A percentile compares a stretch with the other conserved stretches of the same genome.
Conservation (phyloP, 108 stramenopile genomes). For the Cyclotella sp. region DNA sequence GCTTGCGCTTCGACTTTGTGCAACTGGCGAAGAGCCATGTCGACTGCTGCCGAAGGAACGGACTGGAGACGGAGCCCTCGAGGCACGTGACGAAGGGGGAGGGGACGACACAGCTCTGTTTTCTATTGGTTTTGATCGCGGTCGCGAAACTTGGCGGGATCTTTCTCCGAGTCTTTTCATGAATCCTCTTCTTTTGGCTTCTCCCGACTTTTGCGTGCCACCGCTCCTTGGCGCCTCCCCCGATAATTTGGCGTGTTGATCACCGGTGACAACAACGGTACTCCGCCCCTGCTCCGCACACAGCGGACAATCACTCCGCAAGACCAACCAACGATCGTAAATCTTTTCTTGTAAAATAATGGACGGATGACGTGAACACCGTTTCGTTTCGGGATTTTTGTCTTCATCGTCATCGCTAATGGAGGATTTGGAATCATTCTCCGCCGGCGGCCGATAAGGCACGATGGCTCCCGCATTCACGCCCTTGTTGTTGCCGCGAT, state of each 20-base stretch:
- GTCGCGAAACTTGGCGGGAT: no score
- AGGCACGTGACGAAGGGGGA: no score
- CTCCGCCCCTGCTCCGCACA: background rate
- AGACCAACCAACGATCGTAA: constrained; percentile 1
- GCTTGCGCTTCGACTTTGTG: no score
- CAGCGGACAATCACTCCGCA: background rate
- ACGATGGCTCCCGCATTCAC: constrained; percentile 10
- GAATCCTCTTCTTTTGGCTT: no score
- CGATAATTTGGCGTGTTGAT: background rate
- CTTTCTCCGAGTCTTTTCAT: no score
- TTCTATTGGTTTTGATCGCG: no score
- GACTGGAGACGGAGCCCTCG: no score
- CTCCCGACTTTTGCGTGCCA: no score
- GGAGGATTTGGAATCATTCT: background rate
- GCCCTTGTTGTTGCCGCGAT: background rate
- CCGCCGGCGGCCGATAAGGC: background rate
- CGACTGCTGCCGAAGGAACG: no score
- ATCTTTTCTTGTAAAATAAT: constrained; percentile 14
- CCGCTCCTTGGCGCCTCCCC: background rate
- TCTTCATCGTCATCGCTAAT: background rate
- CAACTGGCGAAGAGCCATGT: no score
- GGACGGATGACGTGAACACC: constrained; percentile 9
- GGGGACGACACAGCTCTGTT: no score
- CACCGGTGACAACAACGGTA: background rate
- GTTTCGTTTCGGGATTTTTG: background rate